Conservation (phyloP, 805 yeast genomes). For the Candida odintsovae region DNA sequence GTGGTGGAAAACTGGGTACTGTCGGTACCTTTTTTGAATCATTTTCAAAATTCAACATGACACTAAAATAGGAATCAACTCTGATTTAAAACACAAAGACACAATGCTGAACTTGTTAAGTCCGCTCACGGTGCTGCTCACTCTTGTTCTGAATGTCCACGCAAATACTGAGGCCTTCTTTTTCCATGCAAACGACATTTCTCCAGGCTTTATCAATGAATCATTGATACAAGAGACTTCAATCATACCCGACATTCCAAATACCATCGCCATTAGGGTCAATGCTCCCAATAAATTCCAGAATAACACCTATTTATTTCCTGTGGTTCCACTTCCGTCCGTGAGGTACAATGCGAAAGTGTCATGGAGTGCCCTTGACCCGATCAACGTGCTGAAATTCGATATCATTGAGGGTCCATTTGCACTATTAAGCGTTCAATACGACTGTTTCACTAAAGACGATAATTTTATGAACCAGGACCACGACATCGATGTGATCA, state of each 20-base stretch:
- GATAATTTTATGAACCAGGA: conserved; percentile 6
- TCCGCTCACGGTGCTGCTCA: not conserved
- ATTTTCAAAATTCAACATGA: not conserved
- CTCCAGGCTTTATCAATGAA: not conserved
- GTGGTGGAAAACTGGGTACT: no score
- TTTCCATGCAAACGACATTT: conserved; percentile 2
- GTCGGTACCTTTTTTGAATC: not conserved
- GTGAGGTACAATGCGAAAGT: conserved; percentile 13
- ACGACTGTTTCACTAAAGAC: conserved; percentile 13
- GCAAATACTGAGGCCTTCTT: conserved; percentile 21
- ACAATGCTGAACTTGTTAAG: not conserved
- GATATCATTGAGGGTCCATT: conserved; percentile 5
- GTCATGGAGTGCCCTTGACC: conserved; percentile 23
- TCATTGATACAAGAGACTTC: not conserved
- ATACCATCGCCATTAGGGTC: not conserved
- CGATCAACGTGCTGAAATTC: conserved; percentile 12
- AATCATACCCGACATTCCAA: conserved; percentile 1
- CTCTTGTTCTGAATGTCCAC: not conserved
- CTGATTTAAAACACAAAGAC: no score
- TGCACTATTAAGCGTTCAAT: conserved; percentile 4
- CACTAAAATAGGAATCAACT: not conserved
- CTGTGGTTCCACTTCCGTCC: not conserved
- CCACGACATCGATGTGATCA: conserved; percentile 4
- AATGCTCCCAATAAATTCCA: not conserved
- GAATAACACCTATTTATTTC: not conserved